Evolutionary conservation across 2,329 filamentous ascomycete genomes (phyloP), one percentile per base, ranked within the genome.

Genomic region (Claviceps maximensis): DNA sequence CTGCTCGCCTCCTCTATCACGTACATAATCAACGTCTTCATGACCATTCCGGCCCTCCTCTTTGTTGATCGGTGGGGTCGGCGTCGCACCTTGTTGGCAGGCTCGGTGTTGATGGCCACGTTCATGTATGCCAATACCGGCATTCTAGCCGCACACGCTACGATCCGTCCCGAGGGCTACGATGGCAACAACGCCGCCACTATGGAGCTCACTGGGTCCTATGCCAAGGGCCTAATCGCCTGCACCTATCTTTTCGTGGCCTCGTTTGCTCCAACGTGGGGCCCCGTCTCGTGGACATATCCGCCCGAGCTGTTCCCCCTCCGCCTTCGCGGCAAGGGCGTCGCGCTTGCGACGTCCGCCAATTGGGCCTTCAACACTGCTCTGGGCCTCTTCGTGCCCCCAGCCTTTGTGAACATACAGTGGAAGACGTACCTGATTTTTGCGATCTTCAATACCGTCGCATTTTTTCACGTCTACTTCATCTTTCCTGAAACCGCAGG

Each of bases 41-140:
- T 88, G 82, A 91, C 87, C 0, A 65, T 90, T 3, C 84, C 86
- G 0, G 86, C 86, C 1, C 75, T 91, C 25, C 68, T 90, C 53
- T 90, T 74, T 71, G 78, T 90, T 60, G 87, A 93, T 59, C 74
- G 75, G 53, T 87, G 84, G 81, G 87, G 87, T 47, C 86, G 87
- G 57, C 83, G 83, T 47, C 78, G 80, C 53, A 73, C 86, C 8
- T 75, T 87, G 54, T 79, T 86, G 49, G 67, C 75, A n/a, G 84
- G 84, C 54, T 79, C 74, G 38, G 69, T 83, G 21, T 79, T 83
- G 25, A 87, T 87, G 84, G 78, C 73, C 4, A 60, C 77, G 1
- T 86, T 74, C 57, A 78, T 80, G 62, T 79, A 75, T 40, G 66
- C 75, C 49, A 78, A 79, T 23, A 77, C 73, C 2, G 77, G 70